These are phyloP conservation scores for Aspergillus indologenus DNA, from an alignment of 495 filamentous ascomycete genomes.

Conservation along the genomic window DNA sequence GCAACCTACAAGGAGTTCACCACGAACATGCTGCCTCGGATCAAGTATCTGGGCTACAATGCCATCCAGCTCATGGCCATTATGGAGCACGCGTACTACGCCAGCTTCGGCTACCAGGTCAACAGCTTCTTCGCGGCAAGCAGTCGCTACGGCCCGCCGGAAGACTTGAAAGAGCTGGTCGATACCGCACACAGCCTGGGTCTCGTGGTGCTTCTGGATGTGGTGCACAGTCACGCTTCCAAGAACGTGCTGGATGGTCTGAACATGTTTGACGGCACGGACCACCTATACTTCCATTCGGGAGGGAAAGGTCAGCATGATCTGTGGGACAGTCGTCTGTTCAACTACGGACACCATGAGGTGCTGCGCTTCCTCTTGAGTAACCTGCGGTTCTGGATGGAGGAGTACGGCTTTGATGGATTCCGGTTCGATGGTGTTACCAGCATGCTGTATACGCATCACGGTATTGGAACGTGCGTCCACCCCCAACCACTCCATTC, in stretches of 20 bases:
- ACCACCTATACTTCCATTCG: conserved; percentile 92
- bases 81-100: conserved; percentile 99
- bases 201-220: conserved; percentile 87
- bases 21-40: conserved; percentile 82
- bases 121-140: conserved; percentile 98
- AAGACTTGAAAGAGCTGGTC: conserved; percentile 94
- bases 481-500: background rate
- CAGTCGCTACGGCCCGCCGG: conserved; percentile 89
- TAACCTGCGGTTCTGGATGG: conserved; percentile 99
- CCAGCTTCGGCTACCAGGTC: conserved; percentile 97
- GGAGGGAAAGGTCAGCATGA: conserved; percentile 82
- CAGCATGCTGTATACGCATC: conserved; percentile 94
- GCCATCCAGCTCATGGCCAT: conserved; percentile 98
- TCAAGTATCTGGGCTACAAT: conserved; percentile 90
- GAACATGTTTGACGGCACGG: conserved; percentile 91
- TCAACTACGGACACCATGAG: conserved; percentile 96
- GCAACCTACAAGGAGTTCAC: conserved; percentile 98
- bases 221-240: conserved; percentile 95
- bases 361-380: conserved; percentile 91
- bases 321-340: conserved; percentile 91
- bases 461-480: conserved; percentile 96
- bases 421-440: conserved; percentile 98
- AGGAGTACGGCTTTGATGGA: conserved; percentile 93
- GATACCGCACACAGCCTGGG: conserved; percentile 93
- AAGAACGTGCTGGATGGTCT: conserved; percentile 95